Base-by-base conservation (phyloP, 768 basidiomycete species). In the Albatrellus ellisii region DNA sequence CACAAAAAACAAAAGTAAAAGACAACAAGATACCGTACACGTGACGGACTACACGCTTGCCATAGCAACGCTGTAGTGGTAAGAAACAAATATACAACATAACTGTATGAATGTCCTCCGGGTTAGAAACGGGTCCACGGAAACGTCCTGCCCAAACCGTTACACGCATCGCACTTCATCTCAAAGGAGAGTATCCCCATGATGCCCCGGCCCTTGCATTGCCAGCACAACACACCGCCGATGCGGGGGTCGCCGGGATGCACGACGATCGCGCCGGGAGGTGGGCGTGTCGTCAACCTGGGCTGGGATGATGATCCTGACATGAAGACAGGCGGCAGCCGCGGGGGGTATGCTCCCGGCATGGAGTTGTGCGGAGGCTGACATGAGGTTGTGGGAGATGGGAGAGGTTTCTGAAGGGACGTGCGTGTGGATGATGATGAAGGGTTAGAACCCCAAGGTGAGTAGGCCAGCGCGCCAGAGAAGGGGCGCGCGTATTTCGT, bases 191-290 rank as follows among this genome's bases (percentile, higher is more conserved):
- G 57, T 39, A 76, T 61, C 20, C 63, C 62, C 26, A 70, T 54
- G 26, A 50, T 59, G 3, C 82, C 84, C 17, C 59, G 54, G 2
- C 86, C 86, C 26, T 63, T 59, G 53, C 85, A 88, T 18, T 67
- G 61, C 72, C 68, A 73, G 56, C 86, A 88, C 49, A 69, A 40
- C 33, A 59, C 50, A 0, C 86, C 85, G 2, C 84, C 85, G 7
- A 87, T 59, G 36, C 83, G 58, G 17, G 77, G 65, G 56, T 88
- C 85, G 2, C 85, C 85, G 0, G 85, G 70, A 0, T 46, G 46
- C 40, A 79, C 69, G 3, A 78, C 63, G 1, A 69, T 48, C 11
- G 73, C 57, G 14, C 67, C 57, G 0, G 66, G 68, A 14, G 63
- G 63, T 1, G 66, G 63, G 5, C 46, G 38, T 8, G 20, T 20